These are phyloP conservation scores for Sicyos baderoa DNA, from an alignment of 306 rosid genomes.

Conservation along the genomic window DNA sequence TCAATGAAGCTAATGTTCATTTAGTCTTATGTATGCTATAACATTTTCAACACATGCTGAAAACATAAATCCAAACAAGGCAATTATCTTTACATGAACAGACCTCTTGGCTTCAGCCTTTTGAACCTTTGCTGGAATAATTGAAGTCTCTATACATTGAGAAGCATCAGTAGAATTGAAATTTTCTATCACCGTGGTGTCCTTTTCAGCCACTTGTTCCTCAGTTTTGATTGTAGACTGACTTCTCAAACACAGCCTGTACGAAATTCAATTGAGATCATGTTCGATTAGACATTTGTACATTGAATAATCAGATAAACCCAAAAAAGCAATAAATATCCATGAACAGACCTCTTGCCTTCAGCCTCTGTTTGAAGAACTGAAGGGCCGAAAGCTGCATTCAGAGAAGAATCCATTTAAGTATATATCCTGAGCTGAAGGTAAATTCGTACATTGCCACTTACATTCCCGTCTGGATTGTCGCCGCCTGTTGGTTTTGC, in stretches of 20 bases:
- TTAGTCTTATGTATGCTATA: slow-evolving; percentile 19
- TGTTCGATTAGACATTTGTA: slow-evolving; percentile 18
- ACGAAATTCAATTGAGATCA: slow-evolving; percentile 18
- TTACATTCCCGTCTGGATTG: slow-evolving; percentile 47
- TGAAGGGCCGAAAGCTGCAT: slow-evolving; percentile 50
- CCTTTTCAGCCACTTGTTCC: slow-evolving; percentile 35
- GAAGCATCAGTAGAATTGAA: neutral
- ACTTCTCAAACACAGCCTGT: slow-evolving; percentile 44
- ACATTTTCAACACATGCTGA: slow-evolving; percentile 16
- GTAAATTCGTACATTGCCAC: slow-evolving; percentile 16
- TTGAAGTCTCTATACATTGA: slow-evolving; percentile 23
- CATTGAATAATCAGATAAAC: slow-evolving; percentile 20
- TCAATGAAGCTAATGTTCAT: slow-evolving; percentile 18
- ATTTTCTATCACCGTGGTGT: slow-evolving; percentile 28
- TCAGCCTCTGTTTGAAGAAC: slow-evolving; percentile 29
- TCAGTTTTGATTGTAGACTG: slow-evolving; percentile 38
- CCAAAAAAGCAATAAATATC: slow-evolving; percentile 22
- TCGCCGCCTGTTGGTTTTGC: slow-evolving; percentile 33
- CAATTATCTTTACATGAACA: slow-evolving; percentile 21
- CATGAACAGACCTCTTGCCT: slow-evolving; percentile 41
- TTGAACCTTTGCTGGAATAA: slow-evolving; percentile 11
- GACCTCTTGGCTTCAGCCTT: slow-evolving; percentile 44
- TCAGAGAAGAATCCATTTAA: neutral
- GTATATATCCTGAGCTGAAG: neutral
- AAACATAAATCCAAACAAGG: slow-evolving; percentile 22